Conservation (phyloP, 2,329 filamentous ascomycete species). For the Amesomyces nigricolor region DNA sequence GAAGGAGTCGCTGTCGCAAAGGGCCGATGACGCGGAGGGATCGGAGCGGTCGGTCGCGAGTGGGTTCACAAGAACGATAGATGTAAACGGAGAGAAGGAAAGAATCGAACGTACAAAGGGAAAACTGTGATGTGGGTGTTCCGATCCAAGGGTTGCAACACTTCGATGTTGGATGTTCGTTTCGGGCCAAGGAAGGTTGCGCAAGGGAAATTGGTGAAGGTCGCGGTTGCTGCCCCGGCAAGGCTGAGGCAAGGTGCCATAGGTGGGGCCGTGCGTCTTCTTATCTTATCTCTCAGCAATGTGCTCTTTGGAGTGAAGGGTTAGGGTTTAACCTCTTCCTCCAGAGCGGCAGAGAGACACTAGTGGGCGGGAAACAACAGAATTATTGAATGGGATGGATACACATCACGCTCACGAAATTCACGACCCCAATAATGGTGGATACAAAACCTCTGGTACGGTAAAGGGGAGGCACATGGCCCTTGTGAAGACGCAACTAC, state of each 20-base stretch:
- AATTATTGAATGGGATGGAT: too few species aligned
- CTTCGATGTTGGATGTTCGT: not conserved
- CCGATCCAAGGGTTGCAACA: not conserved
- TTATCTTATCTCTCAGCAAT: too few species aligned
- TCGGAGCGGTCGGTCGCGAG: not conserved
- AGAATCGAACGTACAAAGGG: not conserved
- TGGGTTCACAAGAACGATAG: not conserved
- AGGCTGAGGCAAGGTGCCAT: slow-evolving; percentile 11
- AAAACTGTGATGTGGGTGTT: too few species aligned
- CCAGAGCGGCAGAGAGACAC: too few species aligned
- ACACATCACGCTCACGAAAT: too few species aligned
- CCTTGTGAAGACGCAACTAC: too few species aligned
- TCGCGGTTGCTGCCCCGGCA: slow-evolving; percentile 2
- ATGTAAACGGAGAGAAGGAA: not conserved
- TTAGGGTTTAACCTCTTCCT: not conserved
- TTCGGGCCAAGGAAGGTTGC: slow-evolving; percentile 4
- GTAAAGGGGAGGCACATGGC: too few species aligned
- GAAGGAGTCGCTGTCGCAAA: not conserved
- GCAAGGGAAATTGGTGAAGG: slow-evolving; percentile 2
- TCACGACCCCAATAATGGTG: too few species aligned
- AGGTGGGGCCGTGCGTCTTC: too few species aligned
- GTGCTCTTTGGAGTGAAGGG: not conserved
- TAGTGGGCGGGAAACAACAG: too few species aligned
- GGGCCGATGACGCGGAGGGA: not conserved
- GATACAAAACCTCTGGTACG: too few species aligned